phyloP scores from a whole-genome alignment of 768 basidiomycete genomes.

The Suillus subaureus region DNA sequence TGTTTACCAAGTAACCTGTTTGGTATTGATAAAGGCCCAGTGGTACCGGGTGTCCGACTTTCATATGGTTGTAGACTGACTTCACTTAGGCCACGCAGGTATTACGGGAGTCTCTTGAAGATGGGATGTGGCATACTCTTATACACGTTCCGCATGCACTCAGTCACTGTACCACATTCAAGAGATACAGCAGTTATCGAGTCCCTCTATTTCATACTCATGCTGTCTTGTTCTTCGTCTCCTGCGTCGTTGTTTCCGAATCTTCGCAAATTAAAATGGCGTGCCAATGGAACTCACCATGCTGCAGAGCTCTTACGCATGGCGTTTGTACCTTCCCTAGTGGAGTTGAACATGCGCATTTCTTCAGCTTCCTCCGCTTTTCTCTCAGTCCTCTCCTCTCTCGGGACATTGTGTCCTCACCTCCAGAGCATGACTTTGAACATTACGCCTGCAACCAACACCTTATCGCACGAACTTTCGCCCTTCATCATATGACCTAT shows the following conservation, averaged over 20 bases:
- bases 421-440: neutral
- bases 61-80: neutral
- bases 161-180: neutral
- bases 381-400: neutral
- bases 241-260: conserved; percentile 23
- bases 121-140: neutral
- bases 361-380: neutral
- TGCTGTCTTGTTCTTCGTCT: conserved; percentile 19
- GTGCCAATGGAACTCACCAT: conserved; percentile 20
- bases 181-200: neutral
- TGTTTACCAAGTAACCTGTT: neutral
- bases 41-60: neutral
- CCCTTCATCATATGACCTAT: neutral
- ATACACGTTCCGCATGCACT: neutral
- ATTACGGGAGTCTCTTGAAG: neutral
- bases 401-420: neutral
- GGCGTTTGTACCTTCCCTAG: conserved; percentile 23
- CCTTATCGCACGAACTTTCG: neutral
- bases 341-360: neutral
- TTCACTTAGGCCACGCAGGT: neutral
- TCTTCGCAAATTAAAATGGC: conserved; percentile 22
- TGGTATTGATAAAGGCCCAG: neutral
- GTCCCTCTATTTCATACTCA: conserved; percentile 8
- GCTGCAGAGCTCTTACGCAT: conserved; percentile 27
- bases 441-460: rapidly evolving